Evolutionary conservation across 129 eudicot species (phyloP).

Genomic region (Tanacetum coccineum): DNA sequence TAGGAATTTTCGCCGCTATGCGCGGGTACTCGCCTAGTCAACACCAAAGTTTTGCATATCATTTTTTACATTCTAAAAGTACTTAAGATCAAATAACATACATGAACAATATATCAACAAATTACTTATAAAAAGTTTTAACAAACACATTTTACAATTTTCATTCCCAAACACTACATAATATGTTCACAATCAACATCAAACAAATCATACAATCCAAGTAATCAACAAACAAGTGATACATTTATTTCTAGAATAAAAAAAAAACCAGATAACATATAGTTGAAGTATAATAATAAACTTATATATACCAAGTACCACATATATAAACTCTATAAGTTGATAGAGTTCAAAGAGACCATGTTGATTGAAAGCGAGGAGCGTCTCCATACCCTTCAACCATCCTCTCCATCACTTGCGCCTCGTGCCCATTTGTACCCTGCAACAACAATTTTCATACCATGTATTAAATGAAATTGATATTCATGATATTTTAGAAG

Average conservation of each 20-base stretch:
- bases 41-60: background rate
- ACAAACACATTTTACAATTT: background rate
- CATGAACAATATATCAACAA: background rate
- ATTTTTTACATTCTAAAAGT: background rate
- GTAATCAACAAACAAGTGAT: slow-evolving; percentile 12
- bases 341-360: slow-evolving; percentile 41
- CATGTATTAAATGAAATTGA: slow-evolving; percentile 22
- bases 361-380: slow-evolving; percentile 56
- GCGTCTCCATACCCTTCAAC: slow-evolving; percentile 54
- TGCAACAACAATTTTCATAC: slow-evolving; percentile 31
- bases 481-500: background rate
- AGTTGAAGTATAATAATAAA: slow-evolving; percentile 11
- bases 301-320: slow-evolving; percentile 5
- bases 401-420: slow-evolving; percentile 58
- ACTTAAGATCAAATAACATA: background rate
- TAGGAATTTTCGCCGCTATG: no score
- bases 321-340: background rate
- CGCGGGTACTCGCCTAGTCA: no score
- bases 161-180: background rate
- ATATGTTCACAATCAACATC: background rate
- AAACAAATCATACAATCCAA: slow-evolving; percentile 10
- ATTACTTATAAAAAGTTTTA: background rate
- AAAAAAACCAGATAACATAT: background rate
- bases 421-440: slow-evolving; percentile 65
- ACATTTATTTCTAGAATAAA: background rate